Percentiles rank a stretch among this genome's conserved stretches.
phyloP scores from a whole-genome alignment of 2,329 filamentous ascomycete species.

The Epichloe baconii region DNA sequence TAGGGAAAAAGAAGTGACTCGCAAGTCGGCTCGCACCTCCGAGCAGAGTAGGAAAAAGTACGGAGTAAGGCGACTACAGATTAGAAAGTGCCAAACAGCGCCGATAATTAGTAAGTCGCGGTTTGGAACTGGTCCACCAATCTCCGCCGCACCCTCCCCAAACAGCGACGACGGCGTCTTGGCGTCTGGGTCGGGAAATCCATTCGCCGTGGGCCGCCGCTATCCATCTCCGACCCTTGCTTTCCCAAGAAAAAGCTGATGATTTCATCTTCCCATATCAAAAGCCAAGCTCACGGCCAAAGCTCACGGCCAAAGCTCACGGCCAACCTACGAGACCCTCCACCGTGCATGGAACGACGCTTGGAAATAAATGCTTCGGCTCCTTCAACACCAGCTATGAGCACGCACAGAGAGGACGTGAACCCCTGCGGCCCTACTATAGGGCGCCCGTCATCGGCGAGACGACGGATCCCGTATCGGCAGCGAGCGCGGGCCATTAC shows the following conservation, averaged over 20 bases:
- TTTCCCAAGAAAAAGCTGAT: slow-evolving; percentile 1
- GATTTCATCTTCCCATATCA: slow-evolving; percentile 5
- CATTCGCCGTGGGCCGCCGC: slow-evolving; percentile 17
- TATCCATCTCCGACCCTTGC: slow-evolving; percentile 13
- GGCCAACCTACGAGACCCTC: neutral
- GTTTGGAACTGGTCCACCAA: neutral
- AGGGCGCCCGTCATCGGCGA: slow-evolving; percentile 46
- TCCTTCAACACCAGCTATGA: slow-evolving; percentile 24
- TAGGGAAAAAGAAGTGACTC: neutral
- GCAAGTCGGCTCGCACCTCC: neutral
- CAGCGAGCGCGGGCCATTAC: slow-evolving; percentile 32
- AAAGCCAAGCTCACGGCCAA: neutral
- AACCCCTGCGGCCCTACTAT: slow-evolving; percentile 60
- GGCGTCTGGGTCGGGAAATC: slow-evolving; percentile 20
- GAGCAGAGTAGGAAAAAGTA: slow-evolving; percentile 2
- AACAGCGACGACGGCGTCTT: slow-evolving; percentile 8
- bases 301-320: too few relatives aligned
- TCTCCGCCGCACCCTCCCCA: neutral
- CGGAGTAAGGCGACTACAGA: neutral
- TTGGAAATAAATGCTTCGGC: slow-evolving; percentile 13
- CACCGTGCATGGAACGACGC: neutral
- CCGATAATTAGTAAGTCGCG: slow-evolving; percentile 7
- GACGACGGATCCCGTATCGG: slow-evolving; percentile 22
- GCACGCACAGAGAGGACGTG: slow-evolving; percentile 31
- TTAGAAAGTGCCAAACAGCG: slow-evolving; percentile 7